Percentiles rank a stretch among this genome's conserved stretches.
phyloP scores from a whole-genome alignment of 805 yeast genomes.

The Wickerhamiella dianesei region DNA sequence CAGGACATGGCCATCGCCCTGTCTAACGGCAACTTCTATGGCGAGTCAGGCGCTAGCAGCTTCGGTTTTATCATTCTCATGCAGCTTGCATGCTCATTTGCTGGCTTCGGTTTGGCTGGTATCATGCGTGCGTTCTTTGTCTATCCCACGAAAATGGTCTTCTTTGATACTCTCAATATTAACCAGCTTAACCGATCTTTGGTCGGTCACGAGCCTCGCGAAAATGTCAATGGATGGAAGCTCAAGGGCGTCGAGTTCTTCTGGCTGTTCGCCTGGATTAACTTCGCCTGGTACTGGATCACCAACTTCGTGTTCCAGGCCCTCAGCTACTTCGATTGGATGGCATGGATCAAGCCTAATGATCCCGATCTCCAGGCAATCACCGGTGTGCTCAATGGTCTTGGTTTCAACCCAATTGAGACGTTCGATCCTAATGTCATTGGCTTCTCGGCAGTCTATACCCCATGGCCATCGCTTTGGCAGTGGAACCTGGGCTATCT shows the following conservation, averaged over 20 bases:
- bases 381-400: constrained; percentile 35
- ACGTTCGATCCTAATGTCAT: constrained; percentile 36
- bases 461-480: constrained; percentile 36
- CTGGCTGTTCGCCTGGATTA: constrained; percentile 27
- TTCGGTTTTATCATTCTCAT: constrained; percentile 44
- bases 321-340: constrained; percentile 48
- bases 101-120: constrained; percentile 57
- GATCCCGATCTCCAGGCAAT: constrained; percentile 35
- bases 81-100: constrained; percentile 40
- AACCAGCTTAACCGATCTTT: constrained; percentile 38
- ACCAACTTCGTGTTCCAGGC: constrained; percentile 54
- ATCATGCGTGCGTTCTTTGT: constrained; percentile 44
- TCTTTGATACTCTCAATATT: constrained; percentile 27
- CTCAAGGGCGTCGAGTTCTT: constrained; percentile 40
- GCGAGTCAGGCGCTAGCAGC: constrained; percentile 10
- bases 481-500: constrained; percentile 39
- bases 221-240: constrained; percentile 43
- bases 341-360: constrained; percentile 40
- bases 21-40: constrained; percentile 18
- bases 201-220: constrained; percentile 28
- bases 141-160: constrained; percentile 37
- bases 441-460: constrained; percentile 32
- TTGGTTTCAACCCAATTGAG: constrained; percentile 41
- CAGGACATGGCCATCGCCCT: constrained; percentile 23
- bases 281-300: constrained; percentile 48